These are phyloP conservation scores for Hypoxylon crocopeplum DNA, from an alignment of 495 filamentous ascomycete species.

Conservation along the genomic window DNA sequence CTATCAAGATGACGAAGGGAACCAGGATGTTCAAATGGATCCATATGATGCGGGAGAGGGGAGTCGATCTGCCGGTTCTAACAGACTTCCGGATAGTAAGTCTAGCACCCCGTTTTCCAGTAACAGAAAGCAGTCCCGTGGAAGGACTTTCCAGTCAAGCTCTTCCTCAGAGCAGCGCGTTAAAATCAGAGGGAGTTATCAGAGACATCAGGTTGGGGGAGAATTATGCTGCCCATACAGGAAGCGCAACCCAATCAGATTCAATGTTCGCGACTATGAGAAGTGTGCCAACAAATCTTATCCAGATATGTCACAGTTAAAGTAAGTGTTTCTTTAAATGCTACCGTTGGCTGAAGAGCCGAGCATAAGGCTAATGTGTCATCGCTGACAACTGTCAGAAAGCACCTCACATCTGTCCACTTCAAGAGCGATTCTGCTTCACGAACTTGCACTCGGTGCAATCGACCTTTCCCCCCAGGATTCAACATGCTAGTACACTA, in stretches of 20 bases:
- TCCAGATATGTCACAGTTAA: slow-evolving; percentile 38
- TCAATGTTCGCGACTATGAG: slow-evolving; percentile 44
- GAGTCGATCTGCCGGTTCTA: neutral
- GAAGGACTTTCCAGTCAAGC: neutral
- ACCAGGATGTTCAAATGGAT: neutral
- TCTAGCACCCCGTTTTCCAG: neutral
- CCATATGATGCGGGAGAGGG: slow-evolving; percentile 9
- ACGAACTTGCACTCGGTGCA: neutral
- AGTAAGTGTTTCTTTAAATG: too few species aligned
- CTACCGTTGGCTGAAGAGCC: neutral
- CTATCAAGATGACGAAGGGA: neutral
- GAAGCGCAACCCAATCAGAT: slow-evolving; percentile 47
- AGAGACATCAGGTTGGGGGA: neutral
- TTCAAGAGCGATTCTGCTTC: neutral
- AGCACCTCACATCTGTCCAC: slow-evolving; percentile 5
- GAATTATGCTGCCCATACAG: slow-evolving; percentile 46
- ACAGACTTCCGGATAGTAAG: neutral
- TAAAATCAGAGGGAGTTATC: neutral
- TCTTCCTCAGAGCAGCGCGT: neutral
- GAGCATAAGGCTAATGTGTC: neutral
- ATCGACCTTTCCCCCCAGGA: neutral
- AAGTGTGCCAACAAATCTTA: slow-evolving; percentile 39
- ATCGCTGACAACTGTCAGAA: neutral
- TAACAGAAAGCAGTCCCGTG: neutral
- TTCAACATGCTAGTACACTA: neutral